These are phyloP conservation scores for Podaxis rugospora DNA, from an alignment of 768 basidiomycete genomes.

Conservation along the genomic window DNA sequence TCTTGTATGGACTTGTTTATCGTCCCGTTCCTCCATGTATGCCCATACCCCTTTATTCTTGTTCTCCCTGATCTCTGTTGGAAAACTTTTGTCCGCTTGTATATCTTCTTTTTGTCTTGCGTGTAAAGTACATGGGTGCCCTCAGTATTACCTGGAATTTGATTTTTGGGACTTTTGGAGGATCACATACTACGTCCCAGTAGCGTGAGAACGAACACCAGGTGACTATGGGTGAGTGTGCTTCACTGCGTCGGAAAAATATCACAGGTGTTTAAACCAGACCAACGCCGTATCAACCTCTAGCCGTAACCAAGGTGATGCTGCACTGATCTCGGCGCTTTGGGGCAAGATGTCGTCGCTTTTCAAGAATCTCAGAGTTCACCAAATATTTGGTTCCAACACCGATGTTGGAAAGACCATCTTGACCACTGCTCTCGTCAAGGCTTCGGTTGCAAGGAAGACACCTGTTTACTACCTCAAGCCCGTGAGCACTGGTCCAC, in stretches of 20 bases:
- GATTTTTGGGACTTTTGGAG: not conserved
- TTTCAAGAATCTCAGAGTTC: slow-evolving; percentile 79
- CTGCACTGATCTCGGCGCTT: not conserved
- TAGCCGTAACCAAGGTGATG: not conserved
- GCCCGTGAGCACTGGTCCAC: slow-evolving; percentile 86
- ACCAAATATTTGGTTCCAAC: slow-evolving; percentile 94
- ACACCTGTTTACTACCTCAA: slow-evolving; percentile 70
- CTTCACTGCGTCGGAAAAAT: not conserved
- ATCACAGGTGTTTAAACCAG: not conserved
- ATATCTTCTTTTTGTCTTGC: not conserved
- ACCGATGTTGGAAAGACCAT: slow-evolving; percentile 96
- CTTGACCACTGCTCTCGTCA: slow-evolving; percentile 77
- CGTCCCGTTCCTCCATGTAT: not conserved
- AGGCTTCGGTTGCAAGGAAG: slow-evolving; percentile 61
- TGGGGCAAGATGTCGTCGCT: slow-evolving; percentile 63
- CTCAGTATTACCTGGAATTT: not conserved
- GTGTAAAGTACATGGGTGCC: not conserved
- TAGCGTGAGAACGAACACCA: slow-evolving; percentile 1
- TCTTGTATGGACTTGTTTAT: not conserved
- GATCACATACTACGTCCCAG: too few species aligned
- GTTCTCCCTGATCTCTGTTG: not conserved
- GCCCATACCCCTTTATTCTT: not conserved
- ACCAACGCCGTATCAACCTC: not conserved
- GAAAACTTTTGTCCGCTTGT: not conserved
- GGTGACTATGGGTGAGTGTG: not conserved